A percentile compares a stretch with the other conserved stretches of the same genome.
Conservation (phyloP, 2,329 filamentous ascomycete genomes). For the Fonsecaea multimorphosa region DNA sequence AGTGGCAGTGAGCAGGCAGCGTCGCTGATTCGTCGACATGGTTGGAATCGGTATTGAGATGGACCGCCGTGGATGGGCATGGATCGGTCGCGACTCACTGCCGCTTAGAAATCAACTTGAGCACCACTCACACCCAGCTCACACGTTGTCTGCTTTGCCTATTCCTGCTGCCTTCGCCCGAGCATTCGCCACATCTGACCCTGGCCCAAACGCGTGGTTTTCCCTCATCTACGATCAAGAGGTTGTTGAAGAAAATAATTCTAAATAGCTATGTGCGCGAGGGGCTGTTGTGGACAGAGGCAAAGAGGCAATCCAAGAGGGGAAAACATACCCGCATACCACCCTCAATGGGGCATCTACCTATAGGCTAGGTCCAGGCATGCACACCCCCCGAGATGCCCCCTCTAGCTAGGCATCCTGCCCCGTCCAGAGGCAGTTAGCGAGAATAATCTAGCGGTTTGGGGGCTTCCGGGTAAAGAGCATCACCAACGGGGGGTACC, state of each 20-base stretch:
- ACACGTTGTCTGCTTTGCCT: conserved; percentile 7
- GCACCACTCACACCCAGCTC: conserved; percentile 16
- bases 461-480: conserved; percentile 8
- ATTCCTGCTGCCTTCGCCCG: conserved; percentile 5
- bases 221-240: conserved; percentile 11
- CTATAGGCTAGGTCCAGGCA: not conserved
- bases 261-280: too few relatives aligned
- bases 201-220: conserved; percentile 21
- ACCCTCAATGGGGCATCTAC: not conserved
- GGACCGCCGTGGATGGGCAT: conserved; percentile 30
- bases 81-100: conserved; percentile 32
- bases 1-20: conserved; percentile 21
- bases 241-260: not conserved
- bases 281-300: not conserved
- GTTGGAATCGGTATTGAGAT: conserved; percentile 26
- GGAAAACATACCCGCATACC: conserved; percentile 6
- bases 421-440: conserved; percentile 7
- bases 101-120: conserved; percentile 36
- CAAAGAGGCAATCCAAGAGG: conserved; percentile 18
- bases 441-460: conserved; percentile 3
- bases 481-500: not conserved
- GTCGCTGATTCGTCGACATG: conserved; percentile 26
- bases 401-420: not conserved
- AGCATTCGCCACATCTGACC: conserved; percentile 24
- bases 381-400: not conserved